Evolutionary conservation across 352 stramenopile genomes (phyloP).

Genomic region (Globisporangium orthogonon): DNA sequence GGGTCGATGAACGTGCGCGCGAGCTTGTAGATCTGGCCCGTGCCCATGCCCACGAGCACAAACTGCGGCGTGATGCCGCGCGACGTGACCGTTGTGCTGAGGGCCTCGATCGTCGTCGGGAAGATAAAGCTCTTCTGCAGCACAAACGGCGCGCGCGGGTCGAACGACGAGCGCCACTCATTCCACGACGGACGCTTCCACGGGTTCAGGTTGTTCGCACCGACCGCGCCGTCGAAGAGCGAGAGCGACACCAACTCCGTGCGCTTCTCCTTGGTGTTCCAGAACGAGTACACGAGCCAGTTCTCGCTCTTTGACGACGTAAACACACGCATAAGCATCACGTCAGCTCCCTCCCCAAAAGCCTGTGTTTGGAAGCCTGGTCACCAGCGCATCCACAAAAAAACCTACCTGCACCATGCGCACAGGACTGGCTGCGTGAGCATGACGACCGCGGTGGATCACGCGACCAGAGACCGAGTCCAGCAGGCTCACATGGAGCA

Average conservation of each 20-base stretch:
- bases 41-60: constrained; percentile 90
- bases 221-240: constrained; percentile 95
- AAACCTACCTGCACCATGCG: constrained; percentile 58
- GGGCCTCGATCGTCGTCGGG: constrained; percentile 79
- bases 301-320: constrained; percentile 83
- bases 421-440: constrained; percentile 59
- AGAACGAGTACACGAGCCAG: constrained; percentile 96
- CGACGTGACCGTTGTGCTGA: constrained; percentile 91
- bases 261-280: constrained; percentile 88
- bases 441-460: constrained; percentile 88
- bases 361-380: background rate
- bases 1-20: constrained; percentile 91
- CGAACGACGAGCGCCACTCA: constrained; percentile 89
- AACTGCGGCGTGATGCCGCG: constrained; percentile 94
- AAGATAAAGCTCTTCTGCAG: constrained; percentile 95
- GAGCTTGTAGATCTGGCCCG: constrained; percentile 91
- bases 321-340: background rate
- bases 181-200: constrained; percentile 92
- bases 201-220: constrained; percentile 91
- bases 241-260: constrained; percentile 79
- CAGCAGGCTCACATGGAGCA: constrained; percentile 88
- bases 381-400: background rate
- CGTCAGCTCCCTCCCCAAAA: background rate
- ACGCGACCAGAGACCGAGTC: constrained; percentile 94
- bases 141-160: constrained; percentile 85